phyloP scores from a whole-genome alignment of 768 basidiomycete genomes.

The Royoungia palumana region DNA sequence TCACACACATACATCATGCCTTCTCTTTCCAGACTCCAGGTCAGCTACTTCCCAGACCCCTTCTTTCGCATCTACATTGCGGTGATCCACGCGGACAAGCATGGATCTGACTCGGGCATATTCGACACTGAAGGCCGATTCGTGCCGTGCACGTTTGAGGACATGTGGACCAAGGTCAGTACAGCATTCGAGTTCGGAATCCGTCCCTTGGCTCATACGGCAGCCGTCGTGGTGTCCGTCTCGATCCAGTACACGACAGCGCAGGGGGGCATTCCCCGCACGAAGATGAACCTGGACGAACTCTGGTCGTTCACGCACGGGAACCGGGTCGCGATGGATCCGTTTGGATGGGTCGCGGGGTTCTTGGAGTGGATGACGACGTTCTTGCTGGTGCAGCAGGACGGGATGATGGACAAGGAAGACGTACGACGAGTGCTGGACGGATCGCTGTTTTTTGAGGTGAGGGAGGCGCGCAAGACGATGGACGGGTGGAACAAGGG shows the following conservation, averaged over 20 bases:
- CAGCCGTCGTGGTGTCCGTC: too few relatives aligned
- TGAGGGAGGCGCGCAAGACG: slow-evolving; percentile 21
- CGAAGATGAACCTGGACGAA: slow-evolving; percentile 27
- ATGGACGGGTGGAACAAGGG: slow-evolving; percentile 29
- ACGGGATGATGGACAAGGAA: slow-evolving; percentile 40
- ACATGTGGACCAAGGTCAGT: slow-evolving; percentile 41
- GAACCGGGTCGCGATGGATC: slow-evolving; percentile 35
- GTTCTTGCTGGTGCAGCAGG: slow-evolving; percentile 38
- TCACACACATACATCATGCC: too few relatives aligned
- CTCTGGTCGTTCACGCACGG: slow-evolving; percentile 31
- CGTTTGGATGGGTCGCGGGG: slow-evolving; percentile 35
- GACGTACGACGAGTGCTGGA: slow-evolving; percentile 42
- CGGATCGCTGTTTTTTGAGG: slow-evolving; percentile 37
- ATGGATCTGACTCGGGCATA: slow-evolving; percentile 42
- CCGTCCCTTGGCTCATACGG: too few relatives aligned
- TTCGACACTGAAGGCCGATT: slow-evolving; percentile 43
- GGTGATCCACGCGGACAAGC: slow-evolving; percentile 37
- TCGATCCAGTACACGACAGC: slow-evolving; percentile 14
- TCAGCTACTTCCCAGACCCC: slow-evolving; percentile 37
- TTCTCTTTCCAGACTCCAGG: slow-evolving; percentile 13
- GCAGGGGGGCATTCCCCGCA: slow-evolving; percentile 10
- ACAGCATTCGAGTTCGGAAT: too few relatives aligned
- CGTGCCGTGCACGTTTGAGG: slow-evolving; percentile 40
- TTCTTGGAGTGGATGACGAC: slow-evolving; percentile 39
- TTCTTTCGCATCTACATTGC: slow-evolving; percentile 37